Conservation (phyloP, 805 yeast species). For the Phaffomyces opuntiae region DNA sequence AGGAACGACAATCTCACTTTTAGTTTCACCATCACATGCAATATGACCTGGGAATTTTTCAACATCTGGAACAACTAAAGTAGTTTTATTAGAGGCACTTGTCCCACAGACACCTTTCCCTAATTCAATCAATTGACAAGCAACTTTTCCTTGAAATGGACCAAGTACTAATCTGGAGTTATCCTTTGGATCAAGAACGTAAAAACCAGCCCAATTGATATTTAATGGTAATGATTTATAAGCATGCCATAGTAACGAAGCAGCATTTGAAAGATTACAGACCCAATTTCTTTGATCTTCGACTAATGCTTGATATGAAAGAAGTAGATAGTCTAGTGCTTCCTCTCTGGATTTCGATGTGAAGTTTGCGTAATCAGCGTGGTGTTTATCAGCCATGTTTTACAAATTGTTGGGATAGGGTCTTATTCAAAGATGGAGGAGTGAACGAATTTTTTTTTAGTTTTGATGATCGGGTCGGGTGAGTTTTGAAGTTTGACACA, state of each 20-base stretch:
- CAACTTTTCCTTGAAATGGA: conserved; percentile 96
- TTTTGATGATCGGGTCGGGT: no score
- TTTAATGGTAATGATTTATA: conserved; percentile 51
- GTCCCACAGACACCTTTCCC: conserved; percentile 92
- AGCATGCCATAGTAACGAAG: conserved; percentile 85
- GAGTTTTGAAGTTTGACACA: no score
- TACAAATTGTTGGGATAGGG: no score
- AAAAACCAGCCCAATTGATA: conserved; percentile 95
- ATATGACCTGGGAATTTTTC: conserved; percentile 83
- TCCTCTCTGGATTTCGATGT: conserved; percentile 36
- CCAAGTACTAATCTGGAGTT: conserved; percentile 58
- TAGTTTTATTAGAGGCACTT: conserved; percentile 51
- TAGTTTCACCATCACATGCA: conserved; percentile 94
- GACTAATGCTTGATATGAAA: conserved; percentile 59
- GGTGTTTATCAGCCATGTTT: conserved; percentile 34
- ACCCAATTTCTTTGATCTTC: conserved; percentile 75
- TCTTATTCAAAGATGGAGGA: no score
- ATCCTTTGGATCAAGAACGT: conserved; percentile 37
- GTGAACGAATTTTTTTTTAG: no score
- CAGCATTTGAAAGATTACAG: conserved; percentile 77
- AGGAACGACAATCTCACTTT: conserved; percentile 91
- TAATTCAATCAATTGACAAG: conserved; percentile 74
- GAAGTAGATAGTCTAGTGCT: conserved; percentile 48
- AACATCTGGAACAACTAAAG: conserved; percentile 78
- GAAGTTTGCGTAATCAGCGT: conserved; percentile 71